Base-by-base conservation (phyloP, 495 filamentous ascomycete species). In the Penicillium fimorum region DNA sequence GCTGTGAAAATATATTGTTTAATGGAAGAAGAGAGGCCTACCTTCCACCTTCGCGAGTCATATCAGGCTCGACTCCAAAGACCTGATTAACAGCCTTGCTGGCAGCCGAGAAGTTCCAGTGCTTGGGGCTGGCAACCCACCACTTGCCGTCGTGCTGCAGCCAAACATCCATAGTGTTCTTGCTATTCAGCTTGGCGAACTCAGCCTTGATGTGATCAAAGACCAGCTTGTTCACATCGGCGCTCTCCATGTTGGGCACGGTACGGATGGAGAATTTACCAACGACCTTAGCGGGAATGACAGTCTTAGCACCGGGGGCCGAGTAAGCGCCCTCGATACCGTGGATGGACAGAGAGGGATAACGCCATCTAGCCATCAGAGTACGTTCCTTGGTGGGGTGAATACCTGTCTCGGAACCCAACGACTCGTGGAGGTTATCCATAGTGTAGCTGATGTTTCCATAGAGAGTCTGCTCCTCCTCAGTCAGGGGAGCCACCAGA, bases 181-280 rank as follows among this genome's bases (percentile, higher is more conserved):
- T 97, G 71, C 86, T 91, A 53, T 81, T 81, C 38, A 97, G 81
- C 72, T 89, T 90, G 57, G 87, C 83, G 68, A 95, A 97, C 48
- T 84, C 84, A 24, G 85, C 78, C 61, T 90, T 79, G 58, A 97
- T 79, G 69, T 94, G 81, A 66, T 88, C 83, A 73, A 85, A 87
- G 32, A 97, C 93, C 37, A 87, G 80, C 60, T 85, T 78, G 75
- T 95, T 91, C 62, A 96, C 92, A 69, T 88, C 82, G 25, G 89
- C 83, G 63, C 88, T 90, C 60, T 97, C 87, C 95, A 99, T 99
- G 76, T 99, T 84, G 27, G 94, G 94, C 25, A 99, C 94, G 42
- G 92, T 97, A 48, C 94, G 84, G 71, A 99, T 96, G 24, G 90
- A 95, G 78, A 99, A 99, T 75, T 99, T 99, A 66, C 95, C 94